Evolutionary conservation across 805 yeast species (phyloP).

Genomic region (Wickerhamomyces alni): DNA sequence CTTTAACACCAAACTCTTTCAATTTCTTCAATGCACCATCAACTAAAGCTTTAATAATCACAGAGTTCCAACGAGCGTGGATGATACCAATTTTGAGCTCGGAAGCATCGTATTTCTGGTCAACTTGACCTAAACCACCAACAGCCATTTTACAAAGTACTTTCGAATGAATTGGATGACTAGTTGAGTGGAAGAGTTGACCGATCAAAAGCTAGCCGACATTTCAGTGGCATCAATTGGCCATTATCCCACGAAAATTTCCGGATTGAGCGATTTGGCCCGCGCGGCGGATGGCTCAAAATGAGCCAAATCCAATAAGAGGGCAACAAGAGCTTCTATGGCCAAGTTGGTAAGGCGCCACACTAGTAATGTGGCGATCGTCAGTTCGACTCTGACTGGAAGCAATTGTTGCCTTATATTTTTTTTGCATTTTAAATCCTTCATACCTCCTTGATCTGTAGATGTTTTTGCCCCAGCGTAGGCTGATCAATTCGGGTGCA

Average conservation of each 20-base stretch:
- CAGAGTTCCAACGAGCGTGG: constrained; percentile 93
- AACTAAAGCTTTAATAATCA: constrained; percentile 72
- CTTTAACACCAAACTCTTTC: constrained; percentile 59
- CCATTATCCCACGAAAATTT: too few species aligned
- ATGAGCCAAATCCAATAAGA: too few species aligned
- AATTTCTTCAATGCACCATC: constrained; percentile 66
- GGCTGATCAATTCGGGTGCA: too few species aligned
- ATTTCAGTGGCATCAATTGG: too few species aligned
- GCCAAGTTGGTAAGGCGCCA: constrained; percentile 75
- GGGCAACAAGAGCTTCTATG: constrained; percentile 35
- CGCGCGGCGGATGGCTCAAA: too few species aligned
- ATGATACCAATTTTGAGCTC: constrained; percentile 73
- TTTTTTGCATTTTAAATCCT: not conserved
- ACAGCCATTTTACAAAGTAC: constrained; percentile 52
- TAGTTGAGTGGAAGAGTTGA: not conserved
- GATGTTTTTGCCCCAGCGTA: too few species aligned
- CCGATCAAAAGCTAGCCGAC: too few species aligned
- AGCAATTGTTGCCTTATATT: constrained; percentile 32
- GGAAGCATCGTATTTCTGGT: constrained; percentile 64
- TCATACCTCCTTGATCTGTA: not conserved
- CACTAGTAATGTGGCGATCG: constrained; percentile 82
- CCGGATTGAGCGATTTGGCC: too few species aligned
- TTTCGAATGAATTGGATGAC: not conserved
- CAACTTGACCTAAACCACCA: constrained; percentile 73
- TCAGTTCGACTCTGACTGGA: constrained; percentile 71